Evolutionary conservation across 2,329 filamentous ascomycete genomes (phyloP).

Genomic region (Trichoderma hamatum): DNA sequence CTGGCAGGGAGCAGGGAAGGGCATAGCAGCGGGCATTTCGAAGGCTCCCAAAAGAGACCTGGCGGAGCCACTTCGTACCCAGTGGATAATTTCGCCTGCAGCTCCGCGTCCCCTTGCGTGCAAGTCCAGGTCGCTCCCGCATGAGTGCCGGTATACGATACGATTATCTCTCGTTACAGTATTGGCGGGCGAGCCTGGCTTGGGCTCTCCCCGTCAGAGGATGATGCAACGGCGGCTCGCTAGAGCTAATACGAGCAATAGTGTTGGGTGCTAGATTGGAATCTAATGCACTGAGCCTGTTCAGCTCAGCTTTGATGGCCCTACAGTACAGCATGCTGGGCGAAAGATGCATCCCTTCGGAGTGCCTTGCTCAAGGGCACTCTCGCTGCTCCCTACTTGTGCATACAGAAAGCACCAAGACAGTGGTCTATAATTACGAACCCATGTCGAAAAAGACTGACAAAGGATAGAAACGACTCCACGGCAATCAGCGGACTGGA

Average conservation of each 20-base stretch:
- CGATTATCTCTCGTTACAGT: neutral
- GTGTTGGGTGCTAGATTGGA: neutral
- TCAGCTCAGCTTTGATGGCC: neutral
- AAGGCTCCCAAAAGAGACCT: neutral
- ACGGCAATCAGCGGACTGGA: conserved; percentile 24
- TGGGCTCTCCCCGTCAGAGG: neutral
- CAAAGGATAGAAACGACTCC: conserved; percentile 6
- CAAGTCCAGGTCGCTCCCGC: neutral
- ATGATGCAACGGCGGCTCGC: neutral
- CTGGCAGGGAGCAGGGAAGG: conserved; percentile 5
- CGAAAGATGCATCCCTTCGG: neutral
- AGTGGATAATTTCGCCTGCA: conserved; percentile 25
- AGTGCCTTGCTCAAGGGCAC: neutral
- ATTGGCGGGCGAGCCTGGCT: neutral
- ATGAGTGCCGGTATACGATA: neutral
- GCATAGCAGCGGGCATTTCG: conserved; percentile 13
- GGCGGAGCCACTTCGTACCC: conserved; percentile 14
- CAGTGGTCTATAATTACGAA: neutral
- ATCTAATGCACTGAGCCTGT: neutral
- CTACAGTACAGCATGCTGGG: neutral
- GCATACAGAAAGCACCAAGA: neutral
- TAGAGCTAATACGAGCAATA: neutral
- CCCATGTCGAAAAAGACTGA: neutral
- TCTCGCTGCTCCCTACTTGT: neutral
- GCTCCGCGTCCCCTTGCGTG: conserved; percentile 4